phyloP scores from a whole-genome alignment of 2,329 filamentous ascomycete genomes.

The Arachnomyces sp. region DNA sequence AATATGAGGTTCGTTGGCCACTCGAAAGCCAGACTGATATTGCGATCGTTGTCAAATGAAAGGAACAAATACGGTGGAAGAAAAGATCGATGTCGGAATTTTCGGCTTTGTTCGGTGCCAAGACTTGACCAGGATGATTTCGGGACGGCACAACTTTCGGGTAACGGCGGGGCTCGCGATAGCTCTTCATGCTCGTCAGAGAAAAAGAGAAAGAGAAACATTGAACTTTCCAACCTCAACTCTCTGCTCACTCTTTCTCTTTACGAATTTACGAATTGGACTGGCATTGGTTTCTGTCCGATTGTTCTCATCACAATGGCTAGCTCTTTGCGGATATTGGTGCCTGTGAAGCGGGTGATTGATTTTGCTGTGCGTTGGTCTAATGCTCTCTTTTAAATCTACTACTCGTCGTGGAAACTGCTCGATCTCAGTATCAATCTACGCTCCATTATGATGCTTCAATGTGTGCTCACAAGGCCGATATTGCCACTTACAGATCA shows the following conservation, averaged over 20 bases:
- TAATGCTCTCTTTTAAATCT: neutral
- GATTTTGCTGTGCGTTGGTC: slow-evolving; percentile 65
- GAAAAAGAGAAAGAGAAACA: neutral
- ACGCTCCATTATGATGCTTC: neutral
- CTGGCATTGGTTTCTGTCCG: slow-evolving; percentile 7
- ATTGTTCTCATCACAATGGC: slow-evolving; percentile 31
- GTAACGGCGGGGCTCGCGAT: slow-evolving; percentile 3
- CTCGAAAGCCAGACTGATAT: no score
- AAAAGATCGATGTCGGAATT: no score
- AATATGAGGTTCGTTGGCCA: no score
- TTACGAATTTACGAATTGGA: neutral
- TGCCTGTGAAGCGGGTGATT: slow-evolving; percentile 77
- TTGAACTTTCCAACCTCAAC: slow-evolving; percentile 2
- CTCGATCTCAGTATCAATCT: neutral
- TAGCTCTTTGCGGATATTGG: slow-evolving; percentile 60
- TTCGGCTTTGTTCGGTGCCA: no score
- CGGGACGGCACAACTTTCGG: no score
- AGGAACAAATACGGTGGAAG: no score
- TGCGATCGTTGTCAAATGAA: no score
- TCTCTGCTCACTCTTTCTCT: slow-evolving; percentile 9
- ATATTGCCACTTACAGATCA: slow-evolving; percentile 44
- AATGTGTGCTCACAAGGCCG: neutral
- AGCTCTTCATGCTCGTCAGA: slow-evolving; percentile 10
- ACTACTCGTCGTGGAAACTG: neutral
- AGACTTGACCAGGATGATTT: no score